A percentile compares a stretch with the other conserved stretches of the same genome.
These are phyloP conservation scores for Platismatia glauca DNA, from an alignment of 495 filamentous ascomycete genomes.

Conservation along the genomic window DNA sequence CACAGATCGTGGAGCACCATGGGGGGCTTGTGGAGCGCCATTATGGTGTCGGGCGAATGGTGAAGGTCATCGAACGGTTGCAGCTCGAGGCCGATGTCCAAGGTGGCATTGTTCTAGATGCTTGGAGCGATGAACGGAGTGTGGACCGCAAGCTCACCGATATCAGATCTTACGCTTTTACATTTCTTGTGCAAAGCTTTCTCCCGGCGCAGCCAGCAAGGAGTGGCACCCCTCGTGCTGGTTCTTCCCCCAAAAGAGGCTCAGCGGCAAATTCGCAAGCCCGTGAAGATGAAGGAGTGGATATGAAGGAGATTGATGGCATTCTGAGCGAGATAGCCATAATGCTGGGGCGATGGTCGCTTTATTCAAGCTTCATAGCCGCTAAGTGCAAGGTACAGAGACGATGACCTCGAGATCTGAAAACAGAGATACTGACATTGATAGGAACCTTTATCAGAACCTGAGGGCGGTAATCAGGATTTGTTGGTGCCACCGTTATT, in stretches of 20 bases:
- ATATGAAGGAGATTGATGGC: slow-evolving; percentile 89
- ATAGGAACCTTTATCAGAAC: slow-evolving; percentile 34
- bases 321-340: slow-evolving; percentile 75
- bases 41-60: slow-evolving; percentile 87
- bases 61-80: slow-evolving; percentile 86
- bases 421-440: slow-evolving; percentile 19
- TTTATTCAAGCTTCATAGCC: slow-evolving; percentile 83
- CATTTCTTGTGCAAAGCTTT: slow-evolving; percentile 92
- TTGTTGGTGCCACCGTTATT: slow-evolving; percentile 61
- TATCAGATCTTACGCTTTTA: slow-evolving; percentile 93
- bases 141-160: slow-evolving; percentile 83
- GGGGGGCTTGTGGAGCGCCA: slow-evolving; percentile 83
- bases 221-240: slow-evolving; percentile 42
- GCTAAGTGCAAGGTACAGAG: slow-evolving; percentile 66
- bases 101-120: slow-evolving; percentile 93
- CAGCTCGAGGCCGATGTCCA: slow-evolving; percentile 94
- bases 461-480: slow-evolving; percentile 29
- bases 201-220: slow-evolving; percentile 55
- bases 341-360: slow-evolving; percentile 88
- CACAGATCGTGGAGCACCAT: slow-evolving; percentile 88
- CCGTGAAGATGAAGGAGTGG: slow-evolving; percentile 81
- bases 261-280: slow-evolving; percentile 37
- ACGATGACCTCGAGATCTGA: neutral
- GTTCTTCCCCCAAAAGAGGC: slow-evolving; percentile 55
- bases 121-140: slow-evolving; percentile 81